These are phyloP conservation scores for Cytospora schulzeri DNA, from an alignment of 2,329 filamentous ascomycete species.

Conservation along the genomic window DNA sequence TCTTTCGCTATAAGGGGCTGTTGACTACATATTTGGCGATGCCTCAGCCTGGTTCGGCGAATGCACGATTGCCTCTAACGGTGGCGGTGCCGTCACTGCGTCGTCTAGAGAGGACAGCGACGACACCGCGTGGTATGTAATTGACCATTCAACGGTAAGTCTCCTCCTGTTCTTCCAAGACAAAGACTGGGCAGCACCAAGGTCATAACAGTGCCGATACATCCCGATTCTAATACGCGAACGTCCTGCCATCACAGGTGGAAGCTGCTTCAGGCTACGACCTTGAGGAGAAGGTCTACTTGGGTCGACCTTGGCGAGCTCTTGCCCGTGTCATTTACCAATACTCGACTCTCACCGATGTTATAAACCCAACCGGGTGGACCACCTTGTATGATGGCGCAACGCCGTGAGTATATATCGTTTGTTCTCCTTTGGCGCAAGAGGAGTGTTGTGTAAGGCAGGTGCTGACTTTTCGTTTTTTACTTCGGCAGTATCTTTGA, in stretches of 20 bases:
- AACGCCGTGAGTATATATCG: slow-evolving; percentile 31
- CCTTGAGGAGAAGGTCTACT: slow-evolving; percentile 34
- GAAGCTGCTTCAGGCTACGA: slow-evolving; percentile 7
- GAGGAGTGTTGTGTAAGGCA: not conserved
- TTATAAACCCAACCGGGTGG: slow-evolving; percentile 39
- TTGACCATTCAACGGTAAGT: slow-evolving; percentile 34
- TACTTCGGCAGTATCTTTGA: slow-evolving; percentile 32
- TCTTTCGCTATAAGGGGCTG: slow-evolving; percentile 35
- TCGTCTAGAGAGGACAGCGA: slow-evolving; percentile 32
- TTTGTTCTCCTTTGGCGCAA: not conserved
- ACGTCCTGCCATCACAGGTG: slow-evolving; percentile 23
- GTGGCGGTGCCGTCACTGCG: slow-evolving; percentile 37
- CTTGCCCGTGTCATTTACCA: slow-evolving; percentile 40
- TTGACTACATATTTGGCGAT: slow-evolving; percentile 41
- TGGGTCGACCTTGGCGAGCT: slow-evolving; percentile 39
- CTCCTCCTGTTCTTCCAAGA: too few relatives aligned
- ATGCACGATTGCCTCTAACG: slow-evolving; percentile 39
- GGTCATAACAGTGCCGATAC: too few relatives aligned
- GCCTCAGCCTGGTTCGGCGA: slow-evolving; percentile 34
- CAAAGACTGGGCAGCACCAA: too few relatives aligned
- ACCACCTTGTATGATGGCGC: slow-evolving; percentile 36
- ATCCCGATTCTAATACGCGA: not conserved
- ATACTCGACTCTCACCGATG: slow-evolving; percentile 33
- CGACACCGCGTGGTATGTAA: slow-evolving; percentile 37
- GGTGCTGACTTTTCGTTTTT: not conserved